Percentiles rank a stretch among this genome's conserved stretches.
Evolutionary conservation across 148 eudicot species (phyloP).

Genomic region (Limonium bicolor): DNA sequence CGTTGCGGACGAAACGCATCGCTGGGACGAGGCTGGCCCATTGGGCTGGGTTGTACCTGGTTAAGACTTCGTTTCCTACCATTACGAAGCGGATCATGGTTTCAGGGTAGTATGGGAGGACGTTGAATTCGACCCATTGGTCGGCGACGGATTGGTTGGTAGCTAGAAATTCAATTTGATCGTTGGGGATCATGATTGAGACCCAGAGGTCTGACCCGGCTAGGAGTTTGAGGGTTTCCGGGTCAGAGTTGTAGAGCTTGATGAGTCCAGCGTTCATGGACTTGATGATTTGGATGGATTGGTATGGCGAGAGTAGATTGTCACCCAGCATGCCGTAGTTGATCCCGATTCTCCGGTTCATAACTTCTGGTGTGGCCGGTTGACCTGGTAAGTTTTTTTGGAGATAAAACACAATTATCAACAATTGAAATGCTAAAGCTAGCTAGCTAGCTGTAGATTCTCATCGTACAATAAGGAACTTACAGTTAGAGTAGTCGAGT

Average conservation of each 20-base stretch:
- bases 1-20: constrained; percentile 26
- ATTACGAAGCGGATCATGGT: constrained; percentile 50
- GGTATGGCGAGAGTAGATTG: constrained; percentile 46
- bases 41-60: constrained; percentile 10
- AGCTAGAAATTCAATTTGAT: constrained; percentile 34
- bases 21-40: constrained; percentile 59
- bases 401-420: neutral
- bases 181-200: constrained; percentile 52
- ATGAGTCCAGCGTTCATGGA: constrained; percentile 34
- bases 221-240: constrained; percentile 44
- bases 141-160: constrained; percentile 29
- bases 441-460: neutral
- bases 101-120: constrained; percentile 47
- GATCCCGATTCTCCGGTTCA: constrained; percentile 26
- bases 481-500: neutral
- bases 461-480: neutral
- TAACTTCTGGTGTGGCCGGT: neutral
- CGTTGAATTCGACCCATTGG: constrained; percentile 44
- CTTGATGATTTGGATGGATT: constrained; percentile 31
- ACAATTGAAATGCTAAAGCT: neutral
- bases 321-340: constrained; percentile 58
- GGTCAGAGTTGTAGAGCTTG: constrained; percentile 52
- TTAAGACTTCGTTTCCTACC: constrained; percentile 70
- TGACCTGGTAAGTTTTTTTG: neutral
- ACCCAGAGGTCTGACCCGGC: constrained; percentile 38